These are phyloP conservation scores for Sclerotinia glacialis DNA, from an alignment of 2,329 filamentous ascomycete species.

Conservation along the genomic window DNA sequence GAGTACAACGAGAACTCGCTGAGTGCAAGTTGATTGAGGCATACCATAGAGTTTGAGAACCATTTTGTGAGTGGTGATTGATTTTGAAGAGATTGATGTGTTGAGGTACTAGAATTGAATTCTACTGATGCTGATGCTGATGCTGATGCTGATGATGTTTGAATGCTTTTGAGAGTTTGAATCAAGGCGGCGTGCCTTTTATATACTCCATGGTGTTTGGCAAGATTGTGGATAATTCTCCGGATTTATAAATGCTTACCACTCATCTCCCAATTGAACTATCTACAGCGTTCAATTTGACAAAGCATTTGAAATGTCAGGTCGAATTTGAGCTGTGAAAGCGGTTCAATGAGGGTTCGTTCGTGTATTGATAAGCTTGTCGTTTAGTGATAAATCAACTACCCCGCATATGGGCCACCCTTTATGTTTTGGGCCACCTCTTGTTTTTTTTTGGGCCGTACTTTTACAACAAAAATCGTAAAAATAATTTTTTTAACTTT, in stretches of 20 bases:
- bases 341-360: neutral
- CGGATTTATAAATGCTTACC: neutral
- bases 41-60: slow-evolving; percentile 39
- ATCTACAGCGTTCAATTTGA: neutral
- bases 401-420: too few species aligned
- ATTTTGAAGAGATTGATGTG: neutral
- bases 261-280: neutral
- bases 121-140: too few species aligned
- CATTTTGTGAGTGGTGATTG: slow-evolving; percentile 31
- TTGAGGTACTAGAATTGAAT: neutral
- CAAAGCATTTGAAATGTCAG: neutral
- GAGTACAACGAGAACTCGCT: slow-evolving; percentile 36
- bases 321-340: neutral
- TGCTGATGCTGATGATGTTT: neutral
- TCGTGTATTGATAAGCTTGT: too few species aligned
- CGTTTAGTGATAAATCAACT: too few species aligned
- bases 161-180: slow-evolving; percentile 1
- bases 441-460: too few species aligned
- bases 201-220: neutral
- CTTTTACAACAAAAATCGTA: too few species aligned
- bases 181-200: neutral
- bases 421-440: too few species aligned
- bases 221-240: neutral
- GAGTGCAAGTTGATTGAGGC: slow-evolving; percentile 34
- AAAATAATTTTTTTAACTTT: too few species aligned